A percentile compares a stretch with the other conserved stretches of the same genome.
Evolutionary conservation across 306 rosid genomes (phyloP).

Genomic region (Begonia fuchsioides): DNA sequence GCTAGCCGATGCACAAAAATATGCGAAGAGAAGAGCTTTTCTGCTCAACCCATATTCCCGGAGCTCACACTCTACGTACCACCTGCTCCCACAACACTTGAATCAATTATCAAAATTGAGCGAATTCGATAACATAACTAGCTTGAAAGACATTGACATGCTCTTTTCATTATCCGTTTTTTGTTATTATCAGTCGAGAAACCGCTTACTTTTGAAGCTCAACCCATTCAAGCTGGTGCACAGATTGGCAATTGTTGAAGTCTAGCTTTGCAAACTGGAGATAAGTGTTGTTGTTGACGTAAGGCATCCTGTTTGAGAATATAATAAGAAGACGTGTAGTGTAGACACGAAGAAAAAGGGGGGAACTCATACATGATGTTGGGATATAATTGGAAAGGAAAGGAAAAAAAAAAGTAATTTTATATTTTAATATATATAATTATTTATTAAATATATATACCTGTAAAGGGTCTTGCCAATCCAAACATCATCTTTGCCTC

Average conservation of each 20-base stretch:
- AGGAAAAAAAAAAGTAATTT: no score
- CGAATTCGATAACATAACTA: no score
- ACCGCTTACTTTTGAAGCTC: constrained; percentile 40
- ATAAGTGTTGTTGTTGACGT: constrained; percentile 53
- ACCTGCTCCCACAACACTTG: constrained; percentile 23
- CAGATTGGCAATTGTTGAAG: constrained; percentile 64
- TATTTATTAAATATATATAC: constrained; percentile 10
- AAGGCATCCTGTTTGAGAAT: constrained; percentile 38
- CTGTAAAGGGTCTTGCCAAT: constrained; percentile 96
- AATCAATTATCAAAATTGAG: neutral
- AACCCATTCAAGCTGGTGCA: constrained; percentile 71
- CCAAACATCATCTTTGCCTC: constrained; percentile 71
- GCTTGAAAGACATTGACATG: neutral
- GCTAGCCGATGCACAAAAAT: constrained; percentile 56
- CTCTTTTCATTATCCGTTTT: neutral
- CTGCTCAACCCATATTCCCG: constrained; percentile 47
- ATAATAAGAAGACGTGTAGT: neutral
- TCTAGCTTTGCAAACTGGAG: constrained; percentile 82
- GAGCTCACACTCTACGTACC: constrained; percentile 57
- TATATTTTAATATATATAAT: no score
- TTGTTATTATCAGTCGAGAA: neutral
- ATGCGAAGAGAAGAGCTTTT: constrained; percentile 39
- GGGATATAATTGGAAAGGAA: no score
- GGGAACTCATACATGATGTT: neutral
- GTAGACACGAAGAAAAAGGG: neutral